Base-by-base conservation (phyloP, 106 monocot genomes). In the Platanthera guangdongensis region DNA sequence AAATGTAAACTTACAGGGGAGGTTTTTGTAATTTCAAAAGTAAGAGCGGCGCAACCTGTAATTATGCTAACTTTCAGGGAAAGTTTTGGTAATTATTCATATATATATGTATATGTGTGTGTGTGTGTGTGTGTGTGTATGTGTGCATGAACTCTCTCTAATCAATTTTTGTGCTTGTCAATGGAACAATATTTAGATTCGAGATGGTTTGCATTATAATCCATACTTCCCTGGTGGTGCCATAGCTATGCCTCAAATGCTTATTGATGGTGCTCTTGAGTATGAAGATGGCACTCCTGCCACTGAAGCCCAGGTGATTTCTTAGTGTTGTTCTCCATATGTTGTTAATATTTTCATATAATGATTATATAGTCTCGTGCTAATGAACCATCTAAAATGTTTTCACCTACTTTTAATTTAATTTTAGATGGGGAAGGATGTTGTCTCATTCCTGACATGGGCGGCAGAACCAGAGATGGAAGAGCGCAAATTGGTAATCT, bases 171-270 rank as follows among this genome's bases (percentile, higher is more conserved):
- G 16, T 70, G 13, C 6, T 15, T 69, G 16, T 45, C 32, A 7
- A 10, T 47, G 12, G 68, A 8, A 47, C 8, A 0, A 76, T 81
- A 67, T 81, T 6, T 76, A 96, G 93, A 93, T 96, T 57, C 79
- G 96, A 51, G 96, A 96, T 1, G 96, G 96, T 1, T 73, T 96
- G 77, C 84, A 93, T 59, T 93, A 96, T 75, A 93, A 96, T 83
- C 96, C 96, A 49, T 96, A 96, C 78, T 96, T 96, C 32, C 89
- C 93, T 81, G 96, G 96, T 59, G 96, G 93, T 75, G 96, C 96
- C 32, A 96, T 96, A 69, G 93, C 93, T 13, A 96, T 96, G 96
- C 96, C 96, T 21, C 84, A 96, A 81, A 96, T 96, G 96, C 96
- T 96, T 74, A 93, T 78, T 80, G 93, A 96, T 80, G 93, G 90